Evolutionary conservation across 2,329 filamentous ascomycete genomes (phyloP), one percentile per base, ranked within the genome.

Genomic region (Meredithiella fracta): DNA sequence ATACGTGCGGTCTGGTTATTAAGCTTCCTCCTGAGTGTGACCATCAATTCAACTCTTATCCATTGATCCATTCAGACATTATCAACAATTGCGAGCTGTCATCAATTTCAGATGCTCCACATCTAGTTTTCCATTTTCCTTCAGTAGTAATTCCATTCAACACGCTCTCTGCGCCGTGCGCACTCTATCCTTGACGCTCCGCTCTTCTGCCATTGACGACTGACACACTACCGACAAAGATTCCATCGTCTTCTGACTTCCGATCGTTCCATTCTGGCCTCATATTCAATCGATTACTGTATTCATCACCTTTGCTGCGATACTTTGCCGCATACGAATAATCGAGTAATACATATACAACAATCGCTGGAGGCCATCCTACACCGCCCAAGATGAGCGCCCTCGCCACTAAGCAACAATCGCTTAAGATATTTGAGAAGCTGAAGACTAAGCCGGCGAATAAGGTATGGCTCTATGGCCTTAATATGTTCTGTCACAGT

Each of bases 401-500:
- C 66, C 74, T 84, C 63, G 92, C 92, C 67, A 84, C 86, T 54
- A 98, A 97, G 77, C 81, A 88, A 68, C 82, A 97, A 75, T 96
- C 91, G 72, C 86, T 91, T 69, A 91, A 90, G 73, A 87, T 98
- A 70, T 98, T 98, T 72, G 86, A 94, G 75, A 96, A 96, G 75
- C 74, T 97, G 68, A 96, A 94, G 78, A 78, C 82, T 58, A 95
- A 96, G 75, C 80, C 83, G 59, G 88, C 90, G 60, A 98, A 98
- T 75, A 95, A 94, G 79, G 90, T 92, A 72, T 65, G 75, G 61
- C 61, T 34, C 11, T 11, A 34, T 34, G 29, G 58, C 60, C 44
- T 23, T 11, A 8, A 17, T 25, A 60, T 63, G 40, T 20, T 44
- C 29, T 11, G 29, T 34, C 29, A 34, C 64, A 63, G 62, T 64